These are phyloP conservation scores for Agarophyton chilense DNA, from an alignment of 23 red algal species.

Conservation along the genomic window DNA sequence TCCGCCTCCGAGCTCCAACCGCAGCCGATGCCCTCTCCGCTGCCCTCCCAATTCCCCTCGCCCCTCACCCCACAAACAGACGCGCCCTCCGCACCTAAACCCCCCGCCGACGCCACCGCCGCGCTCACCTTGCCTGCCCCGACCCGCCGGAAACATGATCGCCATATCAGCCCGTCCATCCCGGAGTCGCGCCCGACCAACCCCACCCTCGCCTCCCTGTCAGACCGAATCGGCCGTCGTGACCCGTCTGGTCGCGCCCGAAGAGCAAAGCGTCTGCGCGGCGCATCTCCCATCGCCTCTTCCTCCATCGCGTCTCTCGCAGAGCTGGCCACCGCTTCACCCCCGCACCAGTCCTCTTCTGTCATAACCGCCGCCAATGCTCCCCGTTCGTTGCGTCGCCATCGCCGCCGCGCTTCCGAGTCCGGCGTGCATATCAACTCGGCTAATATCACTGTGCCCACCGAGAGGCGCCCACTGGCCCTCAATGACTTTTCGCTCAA, in stretches of 20 bases:
- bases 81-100: too few species aligned
- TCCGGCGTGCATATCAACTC: background rate
- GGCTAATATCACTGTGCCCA: background rate
- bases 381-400: background rate
- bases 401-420: slow-evolving; percentile 22
- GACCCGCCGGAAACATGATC: background rate
- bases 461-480: background rate
- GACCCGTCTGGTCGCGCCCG: background rate
- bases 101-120: background rate
- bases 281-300: slow-evolving; percentile 2
- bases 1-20: slow-evolving; percentile 8
- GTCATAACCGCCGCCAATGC: background rate
- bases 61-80: background rate
- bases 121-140: background rate
- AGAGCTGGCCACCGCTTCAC: background rate
- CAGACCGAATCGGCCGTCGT: slow-evolving; percentile 10
- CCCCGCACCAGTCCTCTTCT: background rate
- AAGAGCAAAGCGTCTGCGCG: slow-evolving; percentile 12
- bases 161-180: background rate
- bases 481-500: slow-evolving; percentile 34
- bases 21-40: background rate
- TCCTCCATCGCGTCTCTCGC: slow-evolving; percentile 10
- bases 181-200: background rate
- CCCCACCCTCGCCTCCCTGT: background rate
- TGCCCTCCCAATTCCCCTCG: background rate